Evolutionary conservation across 2,329 filamentous ascomycete genomes (phyloP), one percentile per base, ranked within the genome.

Genomic region (Pyricularia grisea): DNA sequence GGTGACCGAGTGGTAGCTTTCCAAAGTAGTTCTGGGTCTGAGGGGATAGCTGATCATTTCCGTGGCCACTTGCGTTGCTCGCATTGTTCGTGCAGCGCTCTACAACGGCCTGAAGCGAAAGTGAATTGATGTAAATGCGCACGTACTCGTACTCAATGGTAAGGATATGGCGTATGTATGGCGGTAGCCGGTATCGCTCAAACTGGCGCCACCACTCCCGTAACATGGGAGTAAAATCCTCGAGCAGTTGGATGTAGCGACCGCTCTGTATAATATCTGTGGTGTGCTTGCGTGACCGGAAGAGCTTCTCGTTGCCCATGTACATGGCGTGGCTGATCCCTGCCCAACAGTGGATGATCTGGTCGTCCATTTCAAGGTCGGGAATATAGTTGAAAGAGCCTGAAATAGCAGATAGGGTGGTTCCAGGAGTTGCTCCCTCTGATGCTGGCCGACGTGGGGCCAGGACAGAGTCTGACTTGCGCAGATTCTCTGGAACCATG

Each of bases 131-230:
- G 76, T 98, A 98, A 67, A 97, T 91, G 74, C 94, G 88, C 30
- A 94, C 93, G 76, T 97, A 97, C 75, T 98, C 93, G 75, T 95
- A 97, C 80, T 99, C 95, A 72, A 98, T 97, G 9, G 88, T 90
- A 33, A 99, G 83, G 70, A 98, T 94, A 76, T 93, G 88, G 33
- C 86, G 81, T 72, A 88, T 89, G 71, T 85, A 90, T 27, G 82
- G 85, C 2, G 89, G 88, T 68, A 91, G 83, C 69, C 87, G 85
- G 74, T 92, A 90, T n/a, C 87, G 85, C 73, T 97, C 91, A 75
- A 97, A 94, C 71, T 94, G 91, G 61, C 84, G 85, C 79, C 88
- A 90, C 92, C 94, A 98, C 63, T 91, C 87, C 20, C 83, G 84
- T 42, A 98, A 82, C 71, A 93, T 86, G 0, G 92, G 92, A 73